Evolutionary conservation across 106 monocot species (phyloP), one percentile per base, ranked within the genome.

Genomic region (Acorus calamus): DNA sequence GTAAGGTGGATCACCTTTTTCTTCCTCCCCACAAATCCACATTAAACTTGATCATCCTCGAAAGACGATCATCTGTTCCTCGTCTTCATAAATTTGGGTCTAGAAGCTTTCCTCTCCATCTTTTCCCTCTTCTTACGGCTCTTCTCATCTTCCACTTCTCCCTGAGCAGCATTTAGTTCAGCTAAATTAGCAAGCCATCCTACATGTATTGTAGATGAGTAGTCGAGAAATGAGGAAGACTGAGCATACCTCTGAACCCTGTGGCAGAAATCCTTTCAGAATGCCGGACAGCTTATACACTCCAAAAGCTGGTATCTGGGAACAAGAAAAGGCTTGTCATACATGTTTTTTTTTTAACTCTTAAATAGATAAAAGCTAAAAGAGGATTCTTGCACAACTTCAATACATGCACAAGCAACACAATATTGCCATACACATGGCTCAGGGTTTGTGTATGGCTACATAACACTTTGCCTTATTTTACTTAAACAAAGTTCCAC

Each of bases 231-330:
- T 61, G 28, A 28, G 28, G 28, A 28, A 28, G 28, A 28, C 28
- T 28, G 28, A 12, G 0, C 52, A 52, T 94, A 89, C 89, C 86
- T 82, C 78, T 10, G 81, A 80, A 50, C 75, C 76, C 42, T 60
- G 66, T 47, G 86, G 69, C 50, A 84, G 57, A 8, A 71, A 53
- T 28, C 84, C 86, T 80, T 72, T 94, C 50, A 84, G 7, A 11
- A 94, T 68, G 72, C 82, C 84, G 48, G 14, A 80, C 46, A 78
- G 41, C 67, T 96, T 87, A 78, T 87, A 96, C 6, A 61, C 81
- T 14, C 76, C 90, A 73, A 87, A 94, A 49, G 70, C 84, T 72
- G 94, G 94, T 61, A 90, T 96, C 94, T 96, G 78, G 46, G 11
- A 64, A 59, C 12, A 69, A 55, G 50, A 56, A 44, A 50, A 51